Base-by-base conservation (phyloP, 768 basidiomycete genomes). In the Suillus spraguei region DNA sequence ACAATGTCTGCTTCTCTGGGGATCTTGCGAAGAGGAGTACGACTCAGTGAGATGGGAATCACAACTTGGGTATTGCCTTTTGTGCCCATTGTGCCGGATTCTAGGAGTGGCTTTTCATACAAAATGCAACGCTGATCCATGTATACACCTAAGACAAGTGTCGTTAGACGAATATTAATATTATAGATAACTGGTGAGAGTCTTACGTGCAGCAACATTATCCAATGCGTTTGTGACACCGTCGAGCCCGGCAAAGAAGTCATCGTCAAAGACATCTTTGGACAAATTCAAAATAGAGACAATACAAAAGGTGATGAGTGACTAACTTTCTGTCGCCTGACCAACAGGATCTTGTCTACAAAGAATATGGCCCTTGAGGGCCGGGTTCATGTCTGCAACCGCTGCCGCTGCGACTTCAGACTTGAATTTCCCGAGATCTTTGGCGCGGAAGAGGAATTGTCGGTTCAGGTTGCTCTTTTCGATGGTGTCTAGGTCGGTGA, bases 91-190 rank as follows among this genome's bases (percentile, higher is more conserved):
- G 97, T 99, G 10, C 97, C 97, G 16, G 97, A 98, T 70, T 99
- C 97, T 49, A 99, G 85, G 22, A 99, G 81, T 38, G 97, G 94
- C 73, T 99, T 99, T 74, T 89, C 85, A 79, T 93, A 98, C 81
- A 98, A 93, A 44, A 99, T 91, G 71, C 97, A 99, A 61, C 97
- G 91, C 71, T 95, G 91, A 73, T 99, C 97, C 97, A 99, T 98
- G 79, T 99, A 99, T 61, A 92, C 83, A 69, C 95, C 94, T 95
- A 56, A n/a, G 64, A 60, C 17, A 11, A 22, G 24, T 20, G 14
- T 10, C 13, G 54, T 20, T 52, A 60, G 56, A 49, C 22, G 67
- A 28, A 28, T 28, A n/a, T n/a, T n/a, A 56, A 64, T 53, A 67
- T 44, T 44, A 66, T 13, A 20, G 11, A 49, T 36, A 63, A 60